These are phyloP conservation scores for Ascocoryne sarcoides DNA, from an alignment of 2,329 filamentous ascomycete genomes.

Conservation along the genomic window DNA sequence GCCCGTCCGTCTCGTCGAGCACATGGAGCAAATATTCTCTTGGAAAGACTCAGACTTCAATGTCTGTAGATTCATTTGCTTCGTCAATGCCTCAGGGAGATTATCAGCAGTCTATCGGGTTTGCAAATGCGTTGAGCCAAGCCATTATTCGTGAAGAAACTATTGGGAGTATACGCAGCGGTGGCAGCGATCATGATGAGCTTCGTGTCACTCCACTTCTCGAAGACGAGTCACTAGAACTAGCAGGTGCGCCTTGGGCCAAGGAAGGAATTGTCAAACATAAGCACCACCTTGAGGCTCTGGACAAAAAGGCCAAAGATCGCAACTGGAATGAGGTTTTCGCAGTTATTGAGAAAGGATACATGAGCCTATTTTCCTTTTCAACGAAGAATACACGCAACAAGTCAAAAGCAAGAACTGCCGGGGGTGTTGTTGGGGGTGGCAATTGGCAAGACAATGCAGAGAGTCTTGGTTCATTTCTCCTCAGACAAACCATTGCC, in stretches of 20 bases:
- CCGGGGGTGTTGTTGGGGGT: constrained; percentile 68
- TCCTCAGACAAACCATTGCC: constrained; percentile 83
- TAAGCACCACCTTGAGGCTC: constrained; percentile 87
- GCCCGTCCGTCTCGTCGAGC: constrained; percentile 69
- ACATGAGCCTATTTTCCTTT: constrained; percentile 91
- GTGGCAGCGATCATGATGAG: constrained; percentile 31
- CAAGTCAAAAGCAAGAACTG: constrained; percentile 49
- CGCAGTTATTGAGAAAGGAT: constrained; percentile 90
- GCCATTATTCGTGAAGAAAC: constrained; percentile 89
- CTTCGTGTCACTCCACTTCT: constrained; percentile 53
- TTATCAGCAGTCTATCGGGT: constrained; percentile 94
- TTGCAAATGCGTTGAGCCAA: constrained; percentile 92
- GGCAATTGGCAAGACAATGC: constrained; percentile 99
- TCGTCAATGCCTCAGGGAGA: constrained; percentile 68
- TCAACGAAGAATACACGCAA: constrained; percentile 66
- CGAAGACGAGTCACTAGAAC: constrained; percentile 85
- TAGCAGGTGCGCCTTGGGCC: constrained; percentile 92
- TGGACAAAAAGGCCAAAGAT: constrained; percentile 88
- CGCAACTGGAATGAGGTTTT: constrained; percentile 93
- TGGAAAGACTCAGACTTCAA: constrained; percentile 81
- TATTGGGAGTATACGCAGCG: constrained; percentile 38
- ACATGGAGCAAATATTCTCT: constrained; percentile 93
- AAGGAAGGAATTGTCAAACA: constrained; percentile 95
- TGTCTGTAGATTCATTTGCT: constrained; percentile 85
- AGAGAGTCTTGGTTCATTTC: constrained; percentile 78